Percentiles rank a stretch among this genome's conserved stretches.
phyloP scores from a whole-genome alignment of 2,329 filamentous ascomycete genomes.

The Pseudodiploospora longispora region DNA sequence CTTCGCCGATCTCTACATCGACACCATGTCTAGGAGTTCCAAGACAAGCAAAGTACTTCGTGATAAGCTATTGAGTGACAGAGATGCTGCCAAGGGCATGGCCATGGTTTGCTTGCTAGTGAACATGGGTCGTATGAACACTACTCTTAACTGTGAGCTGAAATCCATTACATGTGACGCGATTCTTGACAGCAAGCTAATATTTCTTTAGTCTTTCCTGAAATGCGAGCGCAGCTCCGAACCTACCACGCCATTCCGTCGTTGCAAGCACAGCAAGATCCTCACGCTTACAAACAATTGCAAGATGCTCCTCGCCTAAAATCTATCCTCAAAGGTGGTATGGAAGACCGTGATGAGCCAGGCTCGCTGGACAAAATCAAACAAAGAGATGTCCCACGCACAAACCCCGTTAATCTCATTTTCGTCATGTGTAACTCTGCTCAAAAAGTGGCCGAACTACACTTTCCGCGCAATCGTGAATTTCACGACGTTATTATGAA shows the following conservation, averaged over 20 bases:
- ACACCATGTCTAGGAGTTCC: constrained; percentile 96
- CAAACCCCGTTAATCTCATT: constrained; percentile 94
- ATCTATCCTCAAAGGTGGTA: constrained; percentile 93
- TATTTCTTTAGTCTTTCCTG: constrained; percentile 73
- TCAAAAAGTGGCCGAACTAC: constrained; percentile 82
- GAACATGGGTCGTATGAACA: constrained; percentile 98
- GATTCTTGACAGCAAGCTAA: not conserved
- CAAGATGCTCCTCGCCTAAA: constrained; percentile 95
- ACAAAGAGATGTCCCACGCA: constrained; percentile 55
- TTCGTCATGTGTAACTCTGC: constrained; percentile 90
- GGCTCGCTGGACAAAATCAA: constrained; percentile 78
- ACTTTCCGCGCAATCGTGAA: constrained; percentile 77
- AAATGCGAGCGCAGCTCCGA: constrained; percentile 95
- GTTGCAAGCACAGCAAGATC: constrained; percentile 87
- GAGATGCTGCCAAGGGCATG: constrained; percentile 91
- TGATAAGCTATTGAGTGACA: constrained; percentile 89
- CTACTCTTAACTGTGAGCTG: constrained; percentile 82
- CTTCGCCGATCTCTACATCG: constrained; percentile 95
- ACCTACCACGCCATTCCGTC: constrained; percentile 98
- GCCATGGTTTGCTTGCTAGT: constrained; percentile 98
- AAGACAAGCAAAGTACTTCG: constrained; percentile 98
- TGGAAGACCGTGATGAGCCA: constrained; percentile 81
- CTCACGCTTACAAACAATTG: constrained; percentile 93
- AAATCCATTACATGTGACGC: not conserved
- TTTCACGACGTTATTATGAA: constrained; percentile 98